Base-by-base conservation (phyloP, 768 basidiomycete species). In the Boletus rubroflammeus region DNA sequence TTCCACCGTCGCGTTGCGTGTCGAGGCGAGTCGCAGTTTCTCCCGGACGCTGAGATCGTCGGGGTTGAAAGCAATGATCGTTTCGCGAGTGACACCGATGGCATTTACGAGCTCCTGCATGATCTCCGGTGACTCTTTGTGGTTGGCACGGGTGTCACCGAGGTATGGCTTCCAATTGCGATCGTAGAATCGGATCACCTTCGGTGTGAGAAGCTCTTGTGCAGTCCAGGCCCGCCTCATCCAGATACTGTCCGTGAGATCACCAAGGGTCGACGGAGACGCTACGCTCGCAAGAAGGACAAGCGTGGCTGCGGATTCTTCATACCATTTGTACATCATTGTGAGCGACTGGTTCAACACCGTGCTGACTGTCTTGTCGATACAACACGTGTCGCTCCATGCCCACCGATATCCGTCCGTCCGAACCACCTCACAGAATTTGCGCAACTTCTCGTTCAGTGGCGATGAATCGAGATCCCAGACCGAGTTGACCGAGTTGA, bases 331-430 rank as follows among this genome's bases (percentile, higher is more conserved):
- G 26, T 43, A 43, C 42, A 43, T 43, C 42, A 43, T 43, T 11
- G 26, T 43, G 42, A 43, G 42, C 26, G 42, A 43, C 15, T 43
- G 26, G 42, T 28, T 43, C 26, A 43, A 28, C 5, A 28, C 26
- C 10, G 42, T 43, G 25, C 17, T n/a, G 25, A 25, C n/a, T 26
- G 9, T 43, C 21, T 43, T 28, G 13, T 43, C 42, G 9, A 43
- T 43, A 2, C 42, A 43, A 3, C 42, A 43, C 3, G 42, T 43
- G 42, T 43, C 42, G 2, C 42, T 43, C 42, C 42, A 43, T 4
- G 55, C 56, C 61, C 61, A 62, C 29, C 57, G 53, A 25, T 48
- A 59, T 19, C 57, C 56, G 10, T 55, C 54, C 3, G 8, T 25
- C 13, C 38, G 47, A 21, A 51, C 48, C 1, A 29, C 21, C 4